Evolutionary conservation across 2,329 filamentous ascomycete species (phyloP), one percentile per base, ranked within the genome.

Genomic region (Pyrenochaeta sp.): DNA sequence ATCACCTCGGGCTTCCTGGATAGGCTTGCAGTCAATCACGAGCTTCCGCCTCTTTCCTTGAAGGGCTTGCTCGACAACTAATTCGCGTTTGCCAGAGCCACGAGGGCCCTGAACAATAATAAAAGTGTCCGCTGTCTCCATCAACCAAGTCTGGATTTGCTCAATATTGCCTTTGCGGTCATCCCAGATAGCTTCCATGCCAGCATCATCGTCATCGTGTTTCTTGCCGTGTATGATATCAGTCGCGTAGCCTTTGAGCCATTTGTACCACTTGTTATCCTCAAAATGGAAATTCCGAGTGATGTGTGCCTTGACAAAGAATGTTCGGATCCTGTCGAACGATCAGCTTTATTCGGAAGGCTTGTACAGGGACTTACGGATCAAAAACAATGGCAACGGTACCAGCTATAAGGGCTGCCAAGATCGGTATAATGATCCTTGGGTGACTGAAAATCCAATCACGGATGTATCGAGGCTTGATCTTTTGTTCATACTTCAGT

Each of bases 41-140:
- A 97, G 76, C 32, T 93, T 90, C 53, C 95, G 85, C 52, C 83
- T 85, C 30, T 88, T 84, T 6, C 84, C 83, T 53, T 88, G 84
- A 11, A 97, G 77, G 0, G 90, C 88, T 69, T 96, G 89, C 28
- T 96, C 88, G 46, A 96, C 69, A 2, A 97, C 86, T 9, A 97
- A 80, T 58, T 96, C 92, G 51, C 84, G 86, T 73, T 96, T 96
- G 1, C 92, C 94, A 0, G 90, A 95, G 6, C 93, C 94, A 37
- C 91, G 84, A 4, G 94, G 92, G 0, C 94, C 94, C 64, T 96
- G 92, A 1, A 99, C 84, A 7, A 97, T 89, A 52, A 96, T 91
- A 67, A 96, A 96, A 0, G 92, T 97, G 48, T 94, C 90, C 0
- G 87, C 84, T 4, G 88, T 92, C 60, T 96, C 93, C 63, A 90